phyloP scores from a whole-genome alignment of 208 protist species.

The Acanthamoeba healyi region DNA sequence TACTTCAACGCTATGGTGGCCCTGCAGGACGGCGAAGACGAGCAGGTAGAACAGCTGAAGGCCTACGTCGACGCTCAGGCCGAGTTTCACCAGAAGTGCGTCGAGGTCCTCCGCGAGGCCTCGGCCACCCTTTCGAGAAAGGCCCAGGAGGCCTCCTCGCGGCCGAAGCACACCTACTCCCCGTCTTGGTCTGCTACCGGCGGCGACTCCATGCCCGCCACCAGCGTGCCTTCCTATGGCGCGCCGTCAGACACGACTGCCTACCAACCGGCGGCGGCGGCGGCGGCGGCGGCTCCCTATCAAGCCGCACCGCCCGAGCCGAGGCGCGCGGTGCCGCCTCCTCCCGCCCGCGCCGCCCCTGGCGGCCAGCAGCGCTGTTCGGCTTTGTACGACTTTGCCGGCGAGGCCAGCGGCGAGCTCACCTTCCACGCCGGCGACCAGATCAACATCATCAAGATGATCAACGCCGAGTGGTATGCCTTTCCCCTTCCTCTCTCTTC shows the following conservation, averaged over 20 bases:
- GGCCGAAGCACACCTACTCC: conserved; percentile 10
- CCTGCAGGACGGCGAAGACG: conserved; percentile 8
- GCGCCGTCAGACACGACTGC: too few relatives aligned
- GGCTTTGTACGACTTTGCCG: conserved; percentile 43
- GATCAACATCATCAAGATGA: conserved; percentile 1
- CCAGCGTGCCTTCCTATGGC: too few relatives aligned
- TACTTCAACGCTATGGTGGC: conserved; percentile 29
- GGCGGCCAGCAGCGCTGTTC: conserved; percentile 8
- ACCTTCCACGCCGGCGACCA: conserved; percentile 22
- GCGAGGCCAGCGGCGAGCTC: conserved; percentile 6
- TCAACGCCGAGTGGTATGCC: conserved; percentile 46
- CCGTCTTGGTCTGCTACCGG: too few relatives aligned
- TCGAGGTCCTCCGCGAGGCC: not conserved
- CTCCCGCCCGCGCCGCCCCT: not conserved
- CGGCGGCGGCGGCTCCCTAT: not conserved
- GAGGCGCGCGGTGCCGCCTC: not conserved
- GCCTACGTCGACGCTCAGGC: not conserved
- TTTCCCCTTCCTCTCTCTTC: not conserved
- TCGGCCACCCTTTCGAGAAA: not conserved
- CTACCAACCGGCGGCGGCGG: not conserved
- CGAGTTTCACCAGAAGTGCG: conserved; percentile 10
- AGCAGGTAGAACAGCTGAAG: conserved; percentile 3
- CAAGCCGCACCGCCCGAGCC: not conserved
- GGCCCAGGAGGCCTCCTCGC: conserved; percentile 29
- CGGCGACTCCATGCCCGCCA: too few relatives aligned